These are phyloP conservation scores for Colletotrichum tropicicola DNA, from an alignment of 2,329 filamentous ascomycete genomes.

Conservation along the genomic window DNA sequence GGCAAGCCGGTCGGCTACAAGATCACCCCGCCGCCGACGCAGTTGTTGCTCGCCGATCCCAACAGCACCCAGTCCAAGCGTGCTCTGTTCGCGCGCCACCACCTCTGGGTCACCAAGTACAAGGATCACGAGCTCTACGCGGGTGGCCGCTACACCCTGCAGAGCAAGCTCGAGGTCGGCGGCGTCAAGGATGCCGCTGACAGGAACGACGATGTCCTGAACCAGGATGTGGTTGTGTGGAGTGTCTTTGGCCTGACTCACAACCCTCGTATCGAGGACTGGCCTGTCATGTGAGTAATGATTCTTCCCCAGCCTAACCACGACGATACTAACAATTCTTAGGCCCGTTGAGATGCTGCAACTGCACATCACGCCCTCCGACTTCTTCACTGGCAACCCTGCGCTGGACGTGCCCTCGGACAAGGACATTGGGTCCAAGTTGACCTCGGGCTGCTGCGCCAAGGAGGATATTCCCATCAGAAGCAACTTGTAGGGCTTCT, in stretches of 20 bases:
- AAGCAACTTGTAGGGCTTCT: constrained; percentile 13
- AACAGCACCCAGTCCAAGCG: constrained; percentile 33
- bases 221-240: constrained; percentile 58
- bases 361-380: constrained; percentile 54
- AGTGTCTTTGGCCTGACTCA: constrained; percentile 62
- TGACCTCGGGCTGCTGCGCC: constrained; percentile 17
- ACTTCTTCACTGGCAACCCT: constrained; percentile 58
- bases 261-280: constrained; percentile 65
- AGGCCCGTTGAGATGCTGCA: constrained; percentile 64
- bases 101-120: constrained; percentile 40
- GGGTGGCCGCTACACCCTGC: constrained; percentile 39
- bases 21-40: constrained; percentile 44
- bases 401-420: constrained; percentile 55
- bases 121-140: constrained; percentile 41
- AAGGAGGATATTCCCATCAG: neutral
- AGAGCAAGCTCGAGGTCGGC: constrained; percentile 42
- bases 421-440: constrained; percentile 35
- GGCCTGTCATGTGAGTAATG: constrained; percentile 65
- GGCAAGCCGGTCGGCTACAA: constrained; percentile 47
- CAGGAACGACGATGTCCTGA: constrained; percentile 56
- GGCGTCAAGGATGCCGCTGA: constrained; percentile 35
- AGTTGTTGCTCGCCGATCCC: constrained; percentile 41
- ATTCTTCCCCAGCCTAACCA: neutral
- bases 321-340: neutral
- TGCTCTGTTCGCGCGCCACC: constrained; percentile 38